Evolutionary conservation across 1,284 basidiomycete species (phyloP).

Genomic region (Calocybe gambosa): DNA sequence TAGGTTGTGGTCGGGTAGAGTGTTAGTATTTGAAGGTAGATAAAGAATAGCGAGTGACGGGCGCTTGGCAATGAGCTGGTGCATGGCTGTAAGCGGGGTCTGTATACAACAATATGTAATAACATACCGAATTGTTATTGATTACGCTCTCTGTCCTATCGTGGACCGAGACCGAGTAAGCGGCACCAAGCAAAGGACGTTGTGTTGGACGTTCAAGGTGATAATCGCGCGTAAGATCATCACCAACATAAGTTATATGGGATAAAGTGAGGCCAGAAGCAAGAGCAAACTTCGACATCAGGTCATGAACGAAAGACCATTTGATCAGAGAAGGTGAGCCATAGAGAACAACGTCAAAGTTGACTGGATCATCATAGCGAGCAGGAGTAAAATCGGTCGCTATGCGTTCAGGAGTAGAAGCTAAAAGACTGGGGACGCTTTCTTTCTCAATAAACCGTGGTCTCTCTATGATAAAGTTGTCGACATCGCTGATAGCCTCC

Average conservation of each 20-base stretch:
- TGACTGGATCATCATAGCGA: slow-evolving; percentile 21
- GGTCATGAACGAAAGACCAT: slow-evolving; percentile 48
- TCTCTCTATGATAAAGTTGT: slow-evolving; percentile 13
- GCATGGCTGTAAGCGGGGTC: slow-evolving; percentile 36
- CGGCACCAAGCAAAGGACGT: slow-evolving; percentile 23
- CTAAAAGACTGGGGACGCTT: slow-evolving; percentile 27
- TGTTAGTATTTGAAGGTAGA: slow-evolving; percentile 42
- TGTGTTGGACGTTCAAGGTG: slow-evolving; percentile 23
- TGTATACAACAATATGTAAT: slow-evolving; percentile 22
- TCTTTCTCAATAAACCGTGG: slow-evolving; percentile 20
- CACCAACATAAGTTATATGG: slow-evolving; percentile 19
- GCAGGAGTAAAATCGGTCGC: slow-evolving; percentile 12
- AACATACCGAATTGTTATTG: slow-evolving; percentile 33
- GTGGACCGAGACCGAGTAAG: slow-evolving; percentile 37
- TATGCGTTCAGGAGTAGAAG: slow-evolving; percentile 33
- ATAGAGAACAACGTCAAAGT: slow-evolving; percentile 58
- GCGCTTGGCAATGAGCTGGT: slow-evolving; percentile 30
- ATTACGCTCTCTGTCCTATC: slow-evolving; percentile 44
- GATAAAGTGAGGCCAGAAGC: slow-evolving; percentile 25
- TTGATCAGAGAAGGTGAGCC: slow-evolving; percentile 50
- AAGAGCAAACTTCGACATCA: slow-evolving; percentile 39
- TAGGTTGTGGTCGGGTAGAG: slow-evolving; percentile 45
- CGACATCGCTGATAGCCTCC: slow-evolving; percentile 17
- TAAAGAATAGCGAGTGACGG: slow-evolving; percentile 63
- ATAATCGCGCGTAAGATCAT: slow-evolving; percentile 22